phyloP scores from a whole-genome alignment of 2,329 filamentous ascomycete species.

The Emergomyces pasteurianus region DNA sequence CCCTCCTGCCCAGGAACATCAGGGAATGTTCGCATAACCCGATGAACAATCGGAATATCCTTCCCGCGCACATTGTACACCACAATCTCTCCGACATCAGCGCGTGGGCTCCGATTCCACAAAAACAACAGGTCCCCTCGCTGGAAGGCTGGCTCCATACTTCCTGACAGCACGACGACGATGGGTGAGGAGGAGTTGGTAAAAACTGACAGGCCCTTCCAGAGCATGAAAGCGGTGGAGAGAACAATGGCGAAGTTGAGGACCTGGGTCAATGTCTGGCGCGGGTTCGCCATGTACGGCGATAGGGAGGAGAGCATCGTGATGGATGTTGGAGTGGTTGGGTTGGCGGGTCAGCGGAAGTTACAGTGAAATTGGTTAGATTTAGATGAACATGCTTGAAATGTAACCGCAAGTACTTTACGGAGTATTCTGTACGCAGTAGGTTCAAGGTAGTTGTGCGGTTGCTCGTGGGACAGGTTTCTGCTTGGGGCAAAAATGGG shows the following conservation, averaged over 20 bases:
- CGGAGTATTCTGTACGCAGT: no score
- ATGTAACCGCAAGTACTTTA: no score
- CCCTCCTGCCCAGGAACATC: slow-evolving; percentile 27
- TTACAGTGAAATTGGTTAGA: background rate
- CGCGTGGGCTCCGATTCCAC: slow-evolving; percentile 50
- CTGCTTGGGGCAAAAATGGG: no score
- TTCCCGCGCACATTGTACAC: slow-evolving; percentile 83
- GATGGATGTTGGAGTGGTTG: slow-evolving; percentile 28
- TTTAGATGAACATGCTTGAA: background rate
- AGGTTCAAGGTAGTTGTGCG: background rate
- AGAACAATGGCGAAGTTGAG: slow-evolving; percentile 87
- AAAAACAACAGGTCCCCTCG: slow-evolving; percentile 52
- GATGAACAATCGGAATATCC: slow-evolving; percentile 94
- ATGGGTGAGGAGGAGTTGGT: slow-evolving; percentile 62
- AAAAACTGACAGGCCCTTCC: slow-evolving; percentile 75
- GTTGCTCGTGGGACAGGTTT: background rate
- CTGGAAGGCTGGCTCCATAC: slow-evolving; percentile 57
- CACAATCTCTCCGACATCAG: slow-evolving; percentile 60
- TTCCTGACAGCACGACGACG: slow-evolving; percentile 54
- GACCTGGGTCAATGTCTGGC: slow-evolving; percentile 68
- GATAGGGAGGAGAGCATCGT: slow-evolving; percentile 57
- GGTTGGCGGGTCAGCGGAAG: slow-evolving; percentile 15
- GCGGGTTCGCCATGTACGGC: slow-evolving; percentile 50
- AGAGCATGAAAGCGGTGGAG: slow-evolving; percentile 88
- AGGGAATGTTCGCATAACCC: slow-evolving; percentile 61